Base-by-base conservation (phyloP, 1,139 yeast genomes). In the Zygosaccharomyces pseudobailii region DNA sequence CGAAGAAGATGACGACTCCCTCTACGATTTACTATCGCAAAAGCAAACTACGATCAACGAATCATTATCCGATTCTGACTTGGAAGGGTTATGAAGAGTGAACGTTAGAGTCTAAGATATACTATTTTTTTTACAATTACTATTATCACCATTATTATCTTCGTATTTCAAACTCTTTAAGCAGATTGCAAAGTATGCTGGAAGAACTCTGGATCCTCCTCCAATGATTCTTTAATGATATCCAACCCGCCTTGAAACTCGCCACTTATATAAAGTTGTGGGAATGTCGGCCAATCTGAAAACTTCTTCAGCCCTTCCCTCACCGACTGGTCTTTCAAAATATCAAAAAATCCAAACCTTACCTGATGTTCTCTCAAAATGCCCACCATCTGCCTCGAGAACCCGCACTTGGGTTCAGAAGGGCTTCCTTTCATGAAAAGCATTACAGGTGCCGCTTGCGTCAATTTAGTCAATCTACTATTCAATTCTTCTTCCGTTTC, bases 371-470 rank as follows among this genome's bases (percentile, higher is more conserved):
- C 97, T 63, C 98, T 80, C 52, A 92, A 73, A 42, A 92, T 85
- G 9, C 94, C 96, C 42, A 92, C 97, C 61, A 90, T 73, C 68
- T 90, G 97, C 65, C 97, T 79, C 6, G 97, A 89, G 65, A 92
- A 92, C 6, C 98, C 97, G 73, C 98, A 92, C 67, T 88, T 94
- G 28, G 98, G 98, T 43, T 92, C 83, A 1, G 95, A 85, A 4
- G 98, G 98, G 0, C 96, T 87, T n/a, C 98, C 98, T 73, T 92
- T 92, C 95, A 92, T 88, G 71, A 92, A 92, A 38, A 92, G 76
- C 98, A 92, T 92, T 40, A 92, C 94, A 28, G 97, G 96, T 0
- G 97, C 97, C 2, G 97, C 98, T 36, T 79, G 76, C 3, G 96
- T 89, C 47, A 92, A 75, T 66, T 88, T 90, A 55, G 77, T 74